Base-by-base conservation (phyloP, 768 basidiomycete species). In the Saitozyma sp. region DNA sequence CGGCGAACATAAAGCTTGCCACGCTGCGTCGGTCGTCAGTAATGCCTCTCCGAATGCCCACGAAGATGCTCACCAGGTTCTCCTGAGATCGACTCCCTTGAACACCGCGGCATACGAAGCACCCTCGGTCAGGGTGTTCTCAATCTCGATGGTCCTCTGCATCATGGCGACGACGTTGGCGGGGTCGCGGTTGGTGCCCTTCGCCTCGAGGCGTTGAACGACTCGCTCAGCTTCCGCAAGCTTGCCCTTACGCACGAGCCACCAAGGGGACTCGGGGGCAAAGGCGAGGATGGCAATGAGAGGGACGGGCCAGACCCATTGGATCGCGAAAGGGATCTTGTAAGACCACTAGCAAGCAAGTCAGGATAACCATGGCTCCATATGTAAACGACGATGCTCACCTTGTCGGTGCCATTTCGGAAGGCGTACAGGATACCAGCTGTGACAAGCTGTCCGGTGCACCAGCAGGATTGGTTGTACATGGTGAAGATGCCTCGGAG, bases 81-180 rank as follows among this genome's bases (percentile, higher is more conserved):
- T 61, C 61, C 67, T 50, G 59, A 3, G 64, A 56, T 82, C 77
- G 53, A 67, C 65, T 1, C 77, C 76, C 16, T 61, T 59, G 76
- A 79, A 80, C 66, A 75, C 77, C 57, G 81, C 78, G 13, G 73
- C 5, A 66, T 79, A 82, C 16, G 59, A 60, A 0, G 76, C 68
- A 3, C 63, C 69, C 1, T 66, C 51, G 45, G 63, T 60, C 48
- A 64, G 29, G 54, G 67, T 69, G 56, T 64, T 68, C 64, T 81
- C 80, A 29, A 80, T 39, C 56, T 73, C 75, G 61, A 68, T 77
- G 38, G 79, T 78, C 62, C 78, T 76, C 8, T 66, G 46, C 74
- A 79, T 78, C 73, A 80, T 74, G 17, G 77, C 77, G 9, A 80
- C 72, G 9, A 63, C 65, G 45, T 70, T 65, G 45, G 67, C 65